Percentiles rank a stretch among this genome's conserved stretches.
Evolutionary conservation across 2,329 filamentous ascomycete species (phyloP).

Genomic region (Mycocentrospora acerina): DNA sequence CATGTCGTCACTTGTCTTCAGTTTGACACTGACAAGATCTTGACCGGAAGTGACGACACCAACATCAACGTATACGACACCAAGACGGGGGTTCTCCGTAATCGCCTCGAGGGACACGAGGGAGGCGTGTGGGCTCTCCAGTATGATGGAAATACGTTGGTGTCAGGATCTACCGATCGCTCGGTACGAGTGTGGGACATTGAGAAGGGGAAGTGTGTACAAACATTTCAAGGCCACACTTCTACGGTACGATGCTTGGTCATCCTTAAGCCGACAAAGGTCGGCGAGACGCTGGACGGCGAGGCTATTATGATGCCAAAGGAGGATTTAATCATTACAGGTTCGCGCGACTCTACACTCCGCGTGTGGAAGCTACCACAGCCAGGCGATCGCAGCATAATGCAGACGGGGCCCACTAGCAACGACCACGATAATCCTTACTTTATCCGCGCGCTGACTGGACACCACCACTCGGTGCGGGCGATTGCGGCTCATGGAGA

Average conservation of each 20-base stretch:
- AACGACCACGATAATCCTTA: conserved; percentile 85
- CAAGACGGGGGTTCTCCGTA: conserved; percentile 82
- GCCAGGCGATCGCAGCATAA: conserved; percentile 73
- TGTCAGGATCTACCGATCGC: conserved; percentile 93
- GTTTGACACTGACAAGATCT: conserved; percentile 96
- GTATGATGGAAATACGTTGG: conserved; percentile 91
- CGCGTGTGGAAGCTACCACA: conserved; percentile 93
- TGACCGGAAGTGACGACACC: conserved; percentile 96
- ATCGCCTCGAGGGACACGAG: conserved; percentile 87
- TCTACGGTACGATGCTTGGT: conserved; percentile 95
- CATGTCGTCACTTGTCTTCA: conserved; percentile 98
- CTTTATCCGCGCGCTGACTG: conserved; percentile 82
- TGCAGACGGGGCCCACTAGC: conserved; percentile 73
- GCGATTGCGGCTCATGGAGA: conserved; percentile 94
- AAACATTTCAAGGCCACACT: conserved; percentile 96
- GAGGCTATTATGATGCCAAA: conserved; percentile 85
- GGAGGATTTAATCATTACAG: conserved; percentile 94
- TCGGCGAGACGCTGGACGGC: conserved; percentile 71
- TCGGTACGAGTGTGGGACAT: conserved; percentile 99
- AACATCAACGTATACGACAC: conserved; percentile 98
- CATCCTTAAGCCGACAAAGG: conserved; percentile 83
- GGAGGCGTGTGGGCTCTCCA: conserved; percentile 97
- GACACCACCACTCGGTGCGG: conserved; percentile 90
- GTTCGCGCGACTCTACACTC: conserved; percentile 90
- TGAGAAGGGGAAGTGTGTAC: conserved; percentile 85